These are phyloP conservation scores for Vigna reflexopilosa DNA, from an alignment of 306 rosid species.

Conservation along the genomic window DNA sequence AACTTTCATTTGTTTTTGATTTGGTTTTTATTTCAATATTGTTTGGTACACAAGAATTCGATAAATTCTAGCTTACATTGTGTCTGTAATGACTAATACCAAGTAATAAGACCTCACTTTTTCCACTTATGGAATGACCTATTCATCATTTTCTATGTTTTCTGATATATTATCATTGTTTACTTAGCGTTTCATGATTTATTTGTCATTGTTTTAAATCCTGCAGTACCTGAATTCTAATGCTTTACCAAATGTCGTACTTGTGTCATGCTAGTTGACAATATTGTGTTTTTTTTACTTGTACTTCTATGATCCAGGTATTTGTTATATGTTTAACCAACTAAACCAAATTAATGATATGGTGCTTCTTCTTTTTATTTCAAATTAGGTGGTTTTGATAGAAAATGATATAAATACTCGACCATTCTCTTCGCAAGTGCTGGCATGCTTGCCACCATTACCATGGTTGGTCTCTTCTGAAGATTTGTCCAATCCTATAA, in stretches of 20 bases:
- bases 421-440: conserved; percentile 94
- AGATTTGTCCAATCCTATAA: conserved; percentile 76
- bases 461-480: conserved; percentile 91
- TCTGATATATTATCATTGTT: conserved; percentile 1
- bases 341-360: conserved; percentile 26
- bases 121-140: neutral
- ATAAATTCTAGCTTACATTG: neutral
- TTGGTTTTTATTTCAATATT: neutral
- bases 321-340: conserved; percentile 16
- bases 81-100: neutral
- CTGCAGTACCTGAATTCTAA: conserved; percentile 16
- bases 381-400: conserved; percentile 89
- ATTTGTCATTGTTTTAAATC: neutral
- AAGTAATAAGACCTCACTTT: neutral
- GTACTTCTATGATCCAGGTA: conserved; percentile 14
- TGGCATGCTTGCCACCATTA: conserved; percentile 94
- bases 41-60: neutral
- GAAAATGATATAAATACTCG: conserved; percentile 95
- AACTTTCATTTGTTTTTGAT: neutral
- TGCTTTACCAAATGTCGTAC: neutral
- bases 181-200: neutral
- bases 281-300: conserved; percentile 16
- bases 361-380: conserved; percentile 32
- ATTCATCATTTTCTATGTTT: conserved; percentile 7
- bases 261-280: neutral